Conservation (phyloP, 176 grass and related monocot genomes). For the Pontederia crassipes region DNA sequence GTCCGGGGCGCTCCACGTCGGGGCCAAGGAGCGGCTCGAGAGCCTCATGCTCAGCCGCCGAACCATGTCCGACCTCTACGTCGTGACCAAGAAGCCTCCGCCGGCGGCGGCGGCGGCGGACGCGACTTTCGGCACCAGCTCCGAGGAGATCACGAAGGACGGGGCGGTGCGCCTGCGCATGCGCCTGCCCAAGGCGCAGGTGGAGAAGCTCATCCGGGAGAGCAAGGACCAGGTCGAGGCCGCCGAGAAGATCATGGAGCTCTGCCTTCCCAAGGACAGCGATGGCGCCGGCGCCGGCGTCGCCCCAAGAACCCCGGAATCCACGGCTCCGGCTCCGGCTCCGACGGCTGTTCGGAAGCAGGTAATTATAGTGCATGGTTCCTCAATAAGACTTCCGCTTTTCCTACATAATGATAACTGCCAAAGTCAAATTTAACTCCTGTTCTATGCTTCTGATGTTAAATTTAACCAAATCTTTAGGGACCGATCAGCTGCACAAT, state of each 20-base stretch:
- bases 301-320: background rate
- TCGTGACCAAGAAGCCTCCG: slow-evolving; percentile 20
- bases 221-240: slow-evolving; percentile 56
- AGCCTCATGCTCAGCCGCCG: slow-evolving; percentile 77
- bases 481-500: no score
- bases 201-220: slow-evolving; percentile 63
- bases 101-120: slow-evolving; percentile 20
- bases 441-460: no score
- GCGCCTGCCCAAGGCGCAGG: slow-evolving; percentile 60
- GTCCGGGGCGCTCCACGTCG: slow-evolving; percentile 71
- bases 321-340: no score
- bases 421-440: no score
- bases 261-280: slow-evolving; percentile 40
- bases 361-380: no score
- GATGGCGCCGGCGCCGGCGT: slow-evolving; percentile 19
- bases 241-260: slow-evolving; percentile 76
- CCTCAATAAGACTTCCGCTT: no score
- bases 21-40: slow-evolving; percentile 74
- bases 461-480: no score
- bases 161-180: slow-evolving; percentile 42
- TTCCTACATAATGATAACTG: no score
- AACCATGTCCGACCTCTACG: slow-evolving; percentile 62
- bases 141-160: slow-evolving; percentile 27
- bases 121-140: slow-evolving; percentile 19
- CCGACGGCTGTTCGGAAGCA: no score